Percentiles rank a stretch among this genome's conserved stretches.
Conservation (phyloP, 228 moss, liverwort and hornwort genomes). For the Sphagnum magellanicum region DNA sequence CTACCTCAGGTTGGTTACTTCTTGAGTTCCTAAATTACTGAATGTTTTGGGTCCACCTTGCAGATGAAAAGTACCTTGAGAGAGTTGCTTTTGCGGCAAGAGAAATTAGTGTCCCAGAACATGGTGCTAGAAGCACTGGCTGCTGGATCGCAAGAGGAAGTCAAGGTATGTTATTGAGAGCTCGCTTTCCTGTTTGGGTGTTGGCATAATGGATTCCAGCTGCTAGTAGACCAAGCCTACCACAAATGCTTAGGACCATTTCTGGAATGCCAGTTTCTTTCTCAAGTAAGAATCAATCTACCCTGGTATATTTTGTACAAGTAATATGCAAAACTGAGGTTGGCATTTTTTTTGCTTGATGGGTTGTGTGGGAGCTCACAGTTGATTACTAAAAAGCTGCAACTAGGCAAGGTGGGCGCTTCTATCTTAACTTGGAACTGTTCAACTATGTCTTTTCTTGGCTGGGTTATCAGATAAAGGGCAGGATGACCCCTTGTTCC, state of each 20-base stretch:
- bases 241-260: neutral
- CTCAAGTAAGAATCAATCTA: neutral
- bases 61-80: slow-evolving; percentile 52
- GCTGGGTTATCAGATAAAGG: slow-evolving; percentile 8
- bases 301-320: neutral
- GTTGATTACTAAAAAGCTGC: slow-evolving; percentile 15
- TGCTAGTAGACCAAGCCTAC: neutral
- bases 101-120: slow-evolving; percentile 29
- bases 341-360: slow-evolving; percentile 12
- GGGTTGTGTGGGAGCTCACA: slow-evolving; percentile 13
- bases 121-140: slow-evolving; percentile 34
- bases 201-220: neutral
- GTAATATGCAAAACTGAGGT: neutral
- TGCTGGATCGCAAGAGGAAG: slow-evolving; percentile 29
- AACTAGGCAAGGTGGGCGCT: slow-evolving; percentile 15
- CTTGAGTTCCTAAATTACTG: neutral
- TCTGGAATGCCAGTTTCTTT: neutral
- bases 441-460: neutral
- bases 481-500: neutral
- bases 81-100: slow-evolving; percentile 42
- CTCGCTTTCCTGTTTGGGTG: neutral
- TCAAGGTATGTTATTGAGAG: slow-evolving; percentile 16
- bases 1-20: too few relatives aligned
- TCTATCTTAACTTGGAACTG: slow-evolving; percentile 6
- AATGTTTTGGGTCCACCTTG: slow-evolving; percentile 5